These are phyloP conservation scores for Simplicillium sp. DNA, from an alignment of 2,329 filamentous ascomycete genomes.

Conservation along the genomic window DNA sequence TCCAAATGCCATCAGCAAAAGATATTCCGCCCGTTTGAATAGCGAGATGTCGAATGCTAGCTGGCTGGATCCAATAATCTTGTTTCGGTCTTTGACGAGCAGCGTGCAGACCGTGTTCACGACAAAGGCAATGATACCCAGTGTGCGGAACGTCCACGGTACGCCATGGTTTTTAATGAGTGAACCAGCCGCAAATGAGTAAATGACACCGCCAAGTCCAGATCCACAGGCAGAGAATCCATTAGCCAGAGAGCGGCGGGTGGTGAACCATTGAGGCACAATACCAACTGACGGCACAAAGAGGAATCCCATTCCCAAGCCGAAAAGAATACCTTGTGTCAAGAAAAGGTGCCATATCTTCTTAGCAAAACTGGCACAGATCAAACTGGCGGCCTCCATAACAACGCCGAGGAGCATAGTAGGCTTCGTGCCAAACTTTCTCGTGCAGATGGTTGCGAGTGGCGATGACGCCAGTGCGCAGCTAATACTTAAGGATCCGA, in stretches of 20 bases:
- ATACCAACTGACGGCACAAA: conserved; percentile 47
- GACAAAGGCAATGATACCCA: conserved; percentile 34
- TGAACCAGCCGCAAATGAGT: conserved; percentile 19
- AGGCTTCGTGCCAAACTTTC: conserved; percentile 51
- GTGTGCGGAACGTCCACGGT: conserved; percentile 46
- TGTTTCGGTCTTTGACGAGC: conserved; percentile 63
- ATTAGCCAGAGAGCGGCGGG: conserved; percentile 44
- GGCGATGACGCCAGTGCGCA: conserved; percentile 58
- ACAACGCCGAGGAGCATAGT: conserved; percentile 56
- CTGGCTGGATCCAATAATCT: conserved; percentile 57
- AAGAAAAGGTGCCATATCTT: conserved; percentile 70
- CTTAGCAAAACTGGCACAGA: conserved; percentile 60
- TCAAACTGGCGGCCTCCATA: conserved; percentile 54
- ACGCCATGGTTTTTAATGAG: conserved; percentile 45
- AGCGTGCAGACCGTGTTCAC: conserved; percentile 48
- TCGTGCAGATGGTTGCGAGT: conserved; percentile 51
- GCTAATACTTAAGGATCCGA: conserved; percentile 40
- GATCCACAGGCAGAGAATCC: conserved; percentile 43
- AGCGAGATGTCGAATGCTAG: conserved; percentile 55
- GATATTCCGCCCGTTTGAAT: conserved; percentile 52
- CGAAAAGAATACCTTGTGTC: conserved; percentile 57
- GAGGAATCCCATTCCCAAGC: conserved; percentile 50
- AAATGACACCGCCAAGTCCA: conserved; percentile 24
- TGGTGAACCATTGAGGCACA: conserved; percentile 52
- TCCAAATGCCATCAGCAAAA: conserved; percentile 57